Evolutionary conservation across 2,329 filamentous ascomycete genomes (phyloP), one percentile per base, ranked within the genome.

Genomic region (Penicillium sp.): DNA sequence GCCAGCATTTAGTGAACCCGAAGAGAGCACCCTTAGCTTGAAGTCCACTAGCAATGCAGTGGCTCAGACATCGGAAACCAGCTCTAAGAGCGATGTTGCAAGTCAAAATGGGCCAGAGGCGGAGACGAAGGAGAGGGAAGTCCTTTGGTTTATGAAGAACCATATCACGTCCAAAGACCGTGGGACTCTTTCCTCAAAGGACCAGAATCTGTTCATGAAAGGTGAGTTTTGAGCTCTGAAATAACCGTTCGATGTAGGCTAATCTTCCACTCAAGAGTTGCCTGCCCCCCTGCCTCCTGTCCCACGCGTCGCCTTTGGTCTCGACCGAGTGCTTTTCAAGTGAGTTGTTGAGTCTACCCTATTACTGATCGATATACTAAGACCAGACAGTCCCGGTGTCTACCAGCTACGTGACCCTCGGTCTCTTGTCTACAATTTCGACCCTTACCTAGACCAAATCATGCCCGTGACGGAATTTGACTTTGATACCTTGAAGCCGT

Each of bases 401-500:
- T 96, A 97, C 73, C 88, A 91, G 50, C 83, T 99, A 51, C 93
- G 96, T 75, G 94, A 99, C 72, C 87, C 89, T 25, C 85, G 91
- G 57, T 92, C 93, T 40, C 84, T 87, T 19, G 91, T 97, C 7
- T 99, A 87, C 82, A 99, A 99, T 73, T 99, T 99, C 68, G 93
- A 99, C 71, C 94, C 95, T 0, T 97, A 97, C 69, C 82, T 99
- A 21, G 86, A 92, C 59, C 87, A 86, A 52, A 95, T 99, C 67
- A 97, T 97, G 91, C 93, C 94, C 2, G 87, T 94, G 17, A 80
- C 85, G 2, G 91, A 99, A 70, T 99, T 99, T 69, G 91, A 99
- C 70, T 99, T 96, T 73, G 84, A 90, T 57, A 87, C 91, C 4
- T 76, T 99, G 54, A 91, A 90, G 72, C 83, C 87, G 62, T 99